Conservation (phyloP, 2,329 filamentous ascomycete species). For the Hymenoscyphus salicellus region DNA sequence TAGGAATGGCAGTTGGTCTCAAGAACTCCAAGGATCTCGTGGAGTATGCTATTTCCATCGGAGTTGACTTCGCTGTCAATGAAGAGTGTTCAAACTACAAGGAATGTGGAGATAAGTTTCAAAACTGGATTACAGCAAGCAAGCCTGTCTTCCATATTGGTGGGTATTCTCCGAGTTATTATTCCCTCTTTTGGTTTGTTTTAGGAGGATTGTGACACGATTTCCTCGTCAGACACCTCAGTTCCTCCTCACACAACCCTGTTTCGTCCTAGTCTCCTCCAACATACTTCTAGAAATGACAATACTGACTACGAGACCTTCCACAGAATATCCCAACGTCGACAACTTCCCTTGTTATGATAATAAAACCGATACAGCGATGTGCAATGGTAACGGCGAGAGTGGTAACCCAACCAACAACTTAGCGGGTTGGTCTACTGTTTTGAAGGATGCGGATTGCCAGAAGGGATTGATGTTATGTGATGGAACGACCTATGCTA, state of each 20-base stretch:
- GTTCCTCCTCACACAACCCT: no score
- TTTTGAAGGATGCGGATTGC: background rate
- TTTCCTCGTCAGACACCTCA: no score
- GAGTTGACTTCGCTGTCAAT: background rate
- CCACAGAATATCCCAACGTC: no score
- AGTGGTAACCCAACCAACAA: background rate
- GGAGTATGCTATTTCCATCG: conserved; percentile 24
- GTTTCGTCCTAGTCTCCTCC: no score
- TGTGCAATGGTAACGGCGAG: no score
- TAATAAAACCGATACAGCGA: no score
- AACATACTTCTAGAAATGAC: no score
- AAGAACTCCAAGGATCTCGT: conserved; percentile 67
- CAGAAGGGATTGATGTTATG: background rate
- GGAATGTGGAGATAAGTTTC: conserved; percentile 55
- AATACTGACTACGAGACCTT: no score
- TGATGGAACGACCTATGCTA: background rate
- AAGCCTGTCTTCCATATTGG: conserved; percentile 69
- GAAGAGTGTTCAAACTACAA: conserved; percentile 56
- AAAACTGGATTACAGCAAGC: conserved; percentile 53
- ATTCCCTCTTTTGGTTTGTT: no score
- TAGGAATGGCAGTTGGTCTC: conserved; percentile 59
- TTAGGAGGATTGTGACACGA: no score
- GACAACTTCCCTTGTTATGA: no score
- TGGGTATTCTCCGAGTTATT: conserved; percentile 30
- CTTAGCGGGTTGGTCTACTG: background rate